These are phyloP conservation scores for Volvox reticuliferus DNA, from an alignment of 139 green algal genomes.

Conservation along the genomic window DNA sequence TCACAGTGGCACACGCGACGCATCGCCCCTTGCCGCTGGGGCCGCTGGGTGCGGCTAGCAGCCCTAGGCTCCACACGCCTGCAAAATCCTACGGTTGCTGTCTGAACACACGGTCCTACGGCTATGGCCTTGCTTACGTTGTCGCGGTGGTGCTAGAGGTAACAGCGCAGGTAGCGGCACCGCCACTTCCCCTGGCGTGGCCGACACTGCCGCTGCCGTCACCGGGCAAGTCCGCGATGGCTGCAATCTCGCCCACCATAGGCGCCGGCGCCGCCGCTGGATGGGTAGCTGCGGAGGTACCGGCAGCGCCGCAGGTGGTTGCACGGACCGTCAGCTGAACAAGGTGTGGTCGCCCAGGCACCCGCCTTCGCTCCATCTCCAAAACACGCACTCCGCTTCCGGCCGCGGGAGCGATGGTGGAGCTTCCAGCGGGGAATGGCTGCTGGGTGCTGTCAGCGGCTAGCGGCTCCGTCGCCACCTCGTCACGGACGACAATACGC, in stretches of 20 bases:
- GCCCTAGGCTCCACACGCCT: too few relatives aligned
- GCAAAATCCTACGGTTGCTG: too few relatives aligned
- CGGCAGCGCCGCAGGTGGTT: background rate
- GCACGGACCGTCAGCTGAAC: background rate
- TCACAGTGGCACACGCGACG: too few relatives aligned
- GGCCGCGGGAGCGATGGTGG: background rate
- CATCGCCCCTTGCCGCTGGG: too few relatives aligned
- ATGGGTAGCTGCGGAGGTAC: background rate
- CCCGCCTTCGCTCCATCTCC: slow-evolving; percentile 11
- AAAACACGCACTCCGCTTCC: background rate
- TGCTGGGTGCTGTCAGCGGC: background rate
- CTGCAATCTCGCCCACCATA: background rate
- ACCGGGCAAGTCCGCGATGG: too few relatives aligned
- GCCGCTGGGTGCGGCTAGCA: too few relatives aligned
- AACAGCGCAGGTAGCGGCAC: background rate
- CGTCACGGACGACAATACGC: slow-evolving; percentile 47
- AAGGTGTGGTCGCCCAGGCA: slow-evolving; percentile 6
- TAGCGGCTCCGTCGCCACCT: slow-evolving; percentile 18
- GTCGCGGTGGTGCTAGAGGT: background rate
- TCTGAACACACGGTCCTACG: too few relatives aligned
- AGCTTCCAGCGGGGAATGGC: background rate
- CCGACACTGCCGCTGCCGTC: background rate
- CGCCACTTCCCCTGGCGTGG: background rate
- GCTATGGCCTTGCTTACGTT: background rate
- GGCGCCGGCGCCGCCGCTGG: background rate